Base-by-base conservation (phyloP, 345 rosid genomes). In the Rhizophora mangle region DNA sequence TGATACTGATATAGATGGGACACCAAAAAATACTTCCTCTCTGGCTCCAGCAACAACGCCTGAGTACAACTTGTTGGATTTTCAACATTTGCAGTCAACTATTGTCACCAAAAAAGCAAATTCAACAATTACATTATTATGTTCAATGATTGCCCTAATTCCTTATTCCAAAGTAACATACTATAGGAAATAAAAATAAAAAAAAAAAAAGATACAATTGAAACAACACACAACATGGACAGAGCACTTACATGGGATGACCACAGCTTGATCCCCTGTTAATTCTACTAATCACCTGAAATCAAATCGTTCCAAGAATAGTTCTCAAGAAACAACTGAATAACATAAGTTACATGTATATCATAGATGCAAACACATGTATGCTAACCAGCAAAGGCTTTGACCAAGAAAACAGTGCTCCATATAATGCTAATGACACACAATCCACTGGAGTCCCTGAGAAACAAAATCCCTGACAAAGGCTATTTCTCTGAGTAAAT, bases 381-480 rank as follows among this genome's bases (percentile, higher is more conserved):
- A 22, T 22, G 10, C 30, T 56, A 56, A 56, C 77, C 77, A 68
- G 22, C 2, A n/a, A 43, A 62, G 63, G 77, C 72, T 62, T 68
- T 24, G 72, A 61, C 77, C 72, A 74, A 54, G 72, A 62, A 55
- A 74, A 74, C 30, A 74, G 20, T 53, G 68, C 58, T 11, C 77
- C 77, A 11, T 72, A 68, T 56, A 74, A 68, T 0, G 72, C 72
- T 46, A 74, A 74, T 27, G 77, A 74, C 31, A 68, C 68, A 53
- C 72, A 74, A 68, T 74, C 72, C 24, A 66, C 72, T 6, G 77
- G 77, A 21, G 72, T 74, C 21, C 77, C 77, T 68, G 72, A 31
- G 4, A 19, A n/a, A 29, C 16, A 65, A 59, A 18, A 3, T 18
- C 22, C n/a, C 9, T 6, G 18, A 37, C 16, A 34, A 27, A 46